phyloP scores from a whole-genome alignment of 768 basidiomycete species.

The Pholiota microspora region DNA sequence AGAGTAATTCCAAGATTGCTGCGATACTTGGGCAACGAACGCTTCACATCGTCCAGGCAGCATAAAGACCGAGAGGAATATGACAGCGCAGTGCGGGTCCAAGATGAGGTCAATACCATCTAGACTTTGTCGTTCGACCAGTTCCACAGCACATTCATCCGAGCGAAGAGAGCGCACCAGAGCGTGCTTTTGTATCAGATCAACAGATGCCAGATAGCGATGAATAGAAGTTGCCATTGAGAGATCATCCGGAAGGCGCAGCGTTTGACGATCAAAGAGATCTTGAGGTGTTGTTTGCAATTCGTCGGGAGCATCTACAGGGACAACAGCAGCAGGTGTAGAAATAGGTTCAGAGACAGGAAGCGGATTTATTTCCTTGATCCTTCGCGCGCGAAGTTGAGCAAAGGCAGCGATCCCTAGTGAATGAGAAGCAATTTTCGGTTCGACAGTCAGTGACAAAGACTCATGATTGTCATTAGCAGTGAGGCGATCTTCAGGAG shows the following conservation, averaged over 20 bases:
- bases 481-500: not conserved
- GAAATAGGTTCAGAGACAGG: conserved; percentile 5
- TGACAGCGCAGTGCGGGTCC: conserved; percentile 57
- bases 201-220: conserved; percentile 68
- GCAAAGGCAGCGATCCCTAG: conserved; percentile 37
- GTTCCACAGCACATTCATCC: conserved; percentile 43
- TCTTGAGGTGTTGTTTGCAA: conserved; percentile 35
- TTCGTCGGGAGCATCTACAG: not conserved
- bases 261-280: conserved; percentile 42
- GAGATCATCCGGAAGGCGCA: conserved; percentile 36
- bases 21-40: conserved; percentile 41
- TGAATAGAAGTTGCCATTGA: conserved; percentile 38
- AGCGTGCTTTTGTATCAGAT: conserved; percentile 64
- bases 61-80: conserved; percentile 44
- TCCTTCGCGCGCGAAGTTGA: conserved; percentile 36
- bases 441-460: conserved; percentile 6
- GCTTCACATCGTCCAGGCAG: conserved; percentile 50
- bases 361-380: conserved; percentile 18
- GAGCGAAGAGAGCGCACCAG: conserved; percentile 52
- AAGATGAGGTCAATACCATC: conserved; percentile 64
- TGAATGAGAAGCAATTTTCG: conserved; percentile 26
- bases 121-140: conserved; percentile 65
- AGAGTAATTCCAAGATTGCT: conserved; percentile 62
- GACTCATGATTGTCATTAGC: not conserved
- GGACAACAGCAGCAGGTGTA: conserved; percentile 1